phyloP scores from a whole-genome alignment of 768 basidiomycete species.

The Jaapia argillacea region DNA sequence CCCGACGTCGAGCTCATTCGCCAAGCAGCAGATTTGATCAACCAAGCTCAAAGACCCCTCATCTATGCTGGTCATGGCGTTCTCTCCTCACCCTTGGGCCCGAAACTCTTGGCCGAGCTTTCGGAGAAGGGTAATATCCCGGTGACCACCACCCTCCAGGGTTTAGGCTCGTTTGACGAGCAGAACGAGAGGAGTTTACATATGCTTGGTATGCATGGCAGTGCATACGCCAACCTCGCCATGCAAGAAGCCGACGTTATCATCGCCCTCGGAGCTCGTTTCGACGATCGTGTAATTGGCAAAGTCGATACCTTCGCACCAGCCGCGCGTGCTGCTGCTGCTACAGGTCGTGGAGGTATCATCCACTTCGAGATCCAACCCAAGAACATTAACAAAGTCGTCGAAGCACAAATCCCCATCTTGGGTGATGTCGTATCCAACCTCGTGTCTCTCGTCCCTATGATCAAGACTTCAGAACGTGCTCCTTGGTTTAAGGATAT shows the following conservation, averaged over 20 bases:
- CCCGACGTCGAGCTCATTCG: slow-evolving; percentile 59
- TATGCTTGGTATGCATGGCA: slow-evolving; percentile 99
- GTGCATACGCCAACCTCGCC: slow-evolving; percentile 93
- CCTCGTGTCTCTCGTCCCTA: slow-evolving; percentile 71
- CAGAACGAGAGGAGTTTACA: slow-evolving; percentile 76
- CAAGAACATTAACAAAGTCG: slow-evolving; percentile 99
- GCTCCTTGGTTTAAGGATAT: slow-evolving; percentile 79
- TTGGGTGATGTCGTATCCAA: slow-evolving; percentile 89
- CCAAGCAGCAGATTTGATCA: slow-evolving; percentile 86
- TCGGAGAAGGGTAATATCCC: slow-evolving; percentile 87
- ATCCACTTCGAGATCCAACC: slow-evolving; percentile 99
- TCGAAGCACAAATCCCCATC: slow-evolving; percentile 89
- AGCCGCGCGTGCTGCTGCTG: slow-evolving; percentile 77
- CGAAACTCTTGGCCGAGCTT: slow-evolving; percentile 70
- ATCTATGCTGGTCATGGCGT: slow-evolving; percentile 93
- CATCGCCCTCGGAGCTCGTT: slow-evolving; percentile 92
- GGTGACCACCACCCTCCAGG: slow-evolving; percentile 93
- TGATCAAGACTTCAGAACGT: slow-evolving; percentile 57
- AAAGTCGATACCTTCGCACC: slow-evolving; percentile 87
- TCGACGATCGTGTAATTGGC: slow-evolving; percentile 94
- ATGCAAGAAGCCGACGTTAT: slow-evolving; percentile 98
- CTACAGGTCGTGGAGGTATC: slow-evolving; percentile 84
- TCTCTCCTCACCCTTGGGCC: slow-evolving; percentile 72
- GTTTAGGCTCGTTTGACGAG: slow-evolving; percentile 94
- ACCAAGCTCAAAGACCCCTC: slow-evolving; percentile 81